These are phyloP conservation scores for Boletus bicolor DNA, from an alignment of 768 basidiomycete species.

Conservation along the genomic window DNA sequence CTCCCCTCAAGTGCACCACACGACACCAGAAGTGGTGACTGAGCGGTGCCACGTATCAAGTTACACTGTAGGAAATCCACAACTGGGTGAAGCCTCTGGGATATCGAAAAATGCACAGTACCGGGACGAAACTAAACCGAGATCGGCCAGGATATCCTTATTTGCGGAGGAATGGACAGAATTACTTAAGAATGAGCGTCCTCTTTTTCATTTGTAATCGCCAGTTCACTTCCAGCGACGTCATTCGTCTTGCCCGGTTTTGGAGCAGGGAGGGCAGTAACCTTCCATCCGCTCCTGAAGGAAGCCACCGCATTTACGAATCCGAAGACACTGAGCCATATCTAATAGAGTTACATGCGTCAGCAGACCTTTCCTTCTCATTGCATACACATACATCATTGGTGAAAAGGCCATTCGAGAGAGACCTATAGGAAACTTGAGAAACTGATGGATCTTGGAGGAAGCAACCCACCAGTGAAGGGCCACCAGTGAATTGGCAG, in stretches of 20 bases:
- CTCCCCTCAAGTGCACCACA: not conserved
- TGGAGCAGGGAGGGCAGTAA: constrained; percentile 42
- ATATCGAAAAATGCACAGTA: not conserved
- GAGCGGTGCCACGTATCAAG: not conserved
- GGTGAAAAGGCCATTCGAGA: constrained; percentile 61
- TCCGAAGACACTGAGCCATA: constrained; percentile 40
- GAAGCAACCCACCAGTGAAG: constrained; percentile 66
- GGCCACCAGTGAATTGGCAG: constrained; percentile 77
- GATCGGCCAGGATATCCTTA: not conserved
- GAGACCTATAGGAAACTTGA: constrained; percentile 47
- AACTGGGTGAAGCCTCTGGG: not conserved
- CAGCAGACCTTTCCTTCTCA: not conserved
- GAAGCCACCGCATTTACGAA: constrained; percentile 53
- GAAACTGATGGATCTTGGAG: not conserved
- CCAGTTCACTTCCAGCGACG: not conserved
- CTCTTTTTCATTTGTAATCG: constrained; percentile 11
- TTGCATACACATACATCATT: constrained; percentile 49
- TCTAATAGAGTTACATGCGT: constrained; percentile 24
- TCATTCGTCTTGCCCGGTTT: constrained; percentile 1
- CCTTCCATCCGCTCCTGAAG: constrained; percentile 70
- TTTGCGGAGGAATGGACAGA: not conserved
- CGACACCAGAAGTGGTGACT: not conserved
- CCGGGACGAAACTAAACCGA: not conserved
- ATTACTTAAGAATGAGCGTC: constrained; percentile 8
- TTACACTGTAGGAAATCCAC: too few relatives aligned